Conservation (phyloP, 306 rosid species). For the Chamaecrista fasciculata region DNA sequence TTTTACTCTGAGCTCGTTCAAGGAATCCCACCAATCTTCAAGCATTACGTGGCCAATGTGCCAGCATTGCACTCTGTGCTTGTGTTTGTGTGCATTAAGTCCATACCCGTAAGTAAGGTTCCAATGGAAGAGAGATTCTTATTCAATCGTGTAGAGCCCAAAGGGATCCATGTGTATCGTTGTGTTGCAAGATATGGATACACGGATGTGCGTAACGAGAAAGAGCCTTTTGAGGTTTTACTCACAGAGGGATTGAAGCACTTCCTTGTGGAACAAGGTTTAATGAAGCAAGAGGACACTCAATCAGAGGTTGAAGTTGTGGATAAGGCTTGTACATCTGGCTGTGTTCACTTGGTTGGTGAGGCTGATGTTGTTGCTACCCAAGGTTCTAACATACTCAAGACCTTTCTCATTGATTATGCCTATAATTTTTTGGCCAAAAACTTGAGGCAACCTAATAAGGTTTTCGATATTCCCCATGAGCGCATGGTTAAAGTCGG, state of each 20-base stretch:
- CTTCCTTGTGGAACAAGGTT: neutral
- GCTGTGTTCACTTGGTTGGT: neutral
- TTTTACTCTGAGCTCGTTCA: constrained; percentile 4
- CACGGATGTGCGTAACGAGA: neutral
- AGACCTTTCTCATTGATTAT: neutral
- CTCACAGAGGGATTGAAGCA: neutral
- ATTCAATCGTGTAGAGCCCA: neutral
- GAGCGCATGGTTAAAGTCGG: neutral
- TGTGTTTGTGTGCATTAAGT: neutral
- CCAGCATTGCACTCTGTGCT: constrained; percentile 4
- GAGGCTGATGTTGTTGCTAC: neutral
- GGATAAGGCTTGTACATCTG: neutral
- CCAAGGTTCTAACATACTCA: neutral
- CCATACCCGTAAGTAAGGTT: neutral
- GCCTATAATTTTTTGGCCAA: neutral
- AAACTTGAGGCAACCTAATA: neutral
- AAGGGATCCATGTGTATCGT: neutral
- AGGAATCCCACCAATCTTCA: neutral
- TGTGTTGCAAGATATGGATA: constrained; percentile 3
- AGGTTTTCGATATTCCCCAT: constrained; percentile 3
- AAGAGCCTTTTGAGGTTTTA: neutral
- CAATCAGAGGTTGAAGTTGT: neutral
- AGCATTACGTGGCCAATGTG: neutral
- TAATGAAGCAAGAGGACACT: neutral
- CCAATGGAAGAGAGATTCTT: neutral